Conservation (phyloP, 179 eudicot genomes). For the Patellifolia procumbens region DNA sequence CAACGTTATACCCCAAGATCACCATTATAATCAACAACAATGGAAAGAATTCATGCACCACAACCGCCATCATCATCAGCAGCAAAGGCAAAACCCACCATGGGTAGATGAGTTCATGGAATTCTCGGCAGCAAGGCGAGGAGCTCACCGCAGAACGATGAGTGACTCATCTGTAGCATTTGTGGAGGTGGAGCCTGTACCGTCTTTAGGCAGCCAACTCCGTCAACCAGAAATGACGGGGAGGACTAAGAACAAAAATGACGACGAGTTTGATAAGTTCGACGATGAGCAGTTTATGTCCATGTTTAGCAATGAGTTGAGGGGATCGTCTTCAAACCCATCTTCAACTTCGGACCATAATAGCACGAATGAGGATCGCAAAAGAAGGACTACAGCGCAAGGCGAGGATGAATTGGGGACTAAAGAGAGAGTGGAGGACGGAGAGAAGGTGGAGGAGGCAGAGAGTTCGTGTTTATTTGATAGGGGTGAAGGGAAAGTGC, state of each 20-base stretch:
- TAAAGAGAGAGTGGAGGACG: conserved; percentile 32
- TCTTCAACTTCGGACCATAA: conserved; percentile 80
- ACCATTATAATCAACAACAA: conserved; percentile 18
- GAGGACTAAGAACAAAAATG: conserved; percentile 30
- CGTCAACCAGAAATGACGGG: conserved; percentile 1
- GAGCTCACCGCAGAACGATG: conserved; percentile 60
- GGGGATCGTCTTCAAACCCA: conserved; percentile 48
- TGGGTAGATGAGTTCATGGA: conserved; percentile 84
- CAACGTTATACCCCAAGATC: conserved; percentile 15
- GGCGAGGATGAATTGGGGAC: not conserved
- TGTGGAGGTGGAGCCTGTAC: conserved; percentile 33
- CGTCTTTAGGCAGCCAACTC: conserved; percentile 13
- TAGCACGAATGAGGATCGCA: conserved; percentile 46
- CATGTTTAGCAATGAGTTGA: conserved; percentile 65
- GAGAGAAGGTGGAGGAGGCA: conserved; percentile 51
- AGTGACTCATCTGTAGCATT: conserved; percentile 80
- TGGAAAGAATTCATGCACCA: conserved; percentile 28
- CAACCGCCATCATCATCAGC: not conserved
- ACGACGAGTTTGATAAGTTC: conserved; percentile 53
- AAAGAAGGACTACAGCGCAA: not conserved
- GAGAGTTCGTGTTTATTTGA: conserved; percentile 49
- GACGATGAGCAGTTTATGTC: conserved; percentile 89
- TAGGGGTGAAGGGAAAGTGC: conserved; percentile 7
- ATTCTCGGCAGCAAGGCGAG: conserved; percentile 67
- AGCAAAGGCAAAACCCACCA: conserved; percentile 23